Evolutionary conservation across 139 green algal genomes (phyloP), one percentile per base, ranked within the genome.

Genomic region (Tetraselmis chui): DNA sequence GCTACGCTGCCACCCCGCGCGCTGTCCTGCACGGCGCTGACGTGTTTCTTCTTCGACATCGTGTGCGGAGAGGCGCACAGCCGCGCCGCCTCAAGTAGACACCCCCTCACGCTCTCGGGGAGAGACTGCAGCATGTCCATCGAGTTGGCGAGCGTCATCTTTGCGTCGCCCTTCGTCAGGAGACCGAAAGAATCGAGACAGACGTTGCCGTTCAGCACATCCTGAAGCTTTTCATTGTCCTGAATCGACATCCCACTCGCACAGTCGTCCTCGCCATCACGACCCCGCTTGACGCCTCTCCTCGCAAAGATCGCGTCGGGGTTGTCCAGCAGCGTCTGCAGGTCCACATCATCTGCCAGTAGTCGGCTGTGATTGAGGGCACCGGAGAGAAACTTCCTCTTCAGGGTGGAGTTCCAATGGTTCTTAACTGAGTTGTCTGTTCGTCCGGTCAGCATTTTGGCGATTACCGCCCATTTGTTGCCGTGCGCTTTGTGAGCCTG

Each of bases 341-440:
- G 45, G 32, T 11, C 80, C 32, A 32, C 79, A 30, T 58, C 29
- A 1, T 83, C 31, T n/a, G 80, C 79, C 1, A 86, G 75, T 30
- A 79, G 81, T 32, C 79, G 76, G 79, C 83, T 86, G 84, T 90
- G 87, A 27, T 83, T 75, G 18, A 88, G 45, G 1, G 76, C 83
- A 1, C 79, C 29, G 11, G 28, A 76, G n/a, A 81, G 25, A 24
- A 83, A 77, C 79, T 90, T 91, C 23, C 89, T 78, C 76, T 89
- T 91, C 1, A 93, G 81, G 0, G 90, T 91, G 1, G 86, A 86
- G 78, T 93, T 89, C 87, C 88, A 91, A 79, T 89, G 89, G 79
- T 93, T 93, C 80, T 93, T 93, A 0, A 93, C 87, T 29, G 88
- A 80, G 81, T 93, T 93, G 86, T 93, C 90, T 0, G 90, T 93